Conservation (phyloP, 1,284 basidiomycete species). For the Grifola frondosa region DNA sequence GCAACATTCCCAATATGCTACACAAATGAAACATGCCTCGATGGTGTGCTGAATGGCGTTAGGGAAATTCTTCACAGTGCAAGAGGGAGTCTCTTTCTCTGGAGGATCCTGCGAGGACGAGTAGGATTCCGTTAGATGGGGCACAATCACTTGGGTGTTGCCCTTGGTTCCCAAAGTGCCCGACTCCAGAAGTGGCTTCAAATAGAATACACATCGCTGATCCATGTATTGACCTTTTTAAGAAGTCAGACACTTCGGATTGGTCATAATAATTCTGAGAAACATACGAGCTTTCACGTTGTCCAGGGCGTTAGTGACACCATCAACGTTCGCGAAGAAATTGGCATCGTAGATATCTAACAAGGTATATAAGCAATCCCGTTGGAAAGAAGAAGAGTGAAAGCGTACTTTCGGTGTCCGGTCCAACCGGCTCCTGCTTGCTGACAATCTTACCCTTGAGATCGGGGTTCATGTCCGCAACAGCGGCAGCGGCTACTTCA, state of each 20-base stretch:
- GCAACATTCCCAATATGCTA: background rate
- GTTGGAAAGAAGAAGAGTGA: background rate
- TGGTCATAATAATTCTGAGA: background rate
- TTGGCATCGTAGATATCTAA: conserved; percentile 85
- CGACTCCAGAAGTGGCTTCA: conserved; percentile 95
- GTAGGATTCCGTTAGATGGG: conserved; percentile 96
- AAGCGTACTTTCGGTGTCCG: conserved; percentile 84
- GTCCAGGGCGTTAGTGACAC: conserved; percentile 99
- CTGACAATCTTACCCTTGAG: conserved; percentile 86
- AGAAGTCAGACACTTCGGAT: conserved; percentile 3
- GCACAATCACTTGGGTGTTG: conserved; percentile 96
- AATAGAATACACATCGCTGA: conserved; percentile 95
- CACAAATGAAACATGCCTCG: conserved; percentile 50
- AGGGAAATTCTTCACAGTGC: conserved; percentile 99
- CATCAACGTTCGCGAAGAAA: conserved; percentile 89
- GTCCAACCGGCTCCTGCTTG: conserved; percentile 94
- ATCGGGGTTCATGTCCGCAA: conserved; percentile 96
- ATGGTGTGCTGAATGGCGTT: conserved; percentile 99
- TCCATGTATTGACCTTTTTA: conserved; percentile 93
- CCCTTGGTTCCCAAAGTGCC: conserved; percentile 99
- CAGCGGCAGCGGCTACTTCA: conserved; percentile 91
- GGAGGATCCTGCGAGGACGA: conserved; percentile 98
- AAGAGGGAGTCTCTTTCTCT: conserved; percentile 96
- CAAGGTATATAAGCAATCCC: conserved; percentile 6
- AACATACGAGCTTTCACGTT: conserved; percentile 91